phyloP scores from a whole-genome alignment of 1,284 basidiomycete species.

The Melampsora larici-populina region DNA sequence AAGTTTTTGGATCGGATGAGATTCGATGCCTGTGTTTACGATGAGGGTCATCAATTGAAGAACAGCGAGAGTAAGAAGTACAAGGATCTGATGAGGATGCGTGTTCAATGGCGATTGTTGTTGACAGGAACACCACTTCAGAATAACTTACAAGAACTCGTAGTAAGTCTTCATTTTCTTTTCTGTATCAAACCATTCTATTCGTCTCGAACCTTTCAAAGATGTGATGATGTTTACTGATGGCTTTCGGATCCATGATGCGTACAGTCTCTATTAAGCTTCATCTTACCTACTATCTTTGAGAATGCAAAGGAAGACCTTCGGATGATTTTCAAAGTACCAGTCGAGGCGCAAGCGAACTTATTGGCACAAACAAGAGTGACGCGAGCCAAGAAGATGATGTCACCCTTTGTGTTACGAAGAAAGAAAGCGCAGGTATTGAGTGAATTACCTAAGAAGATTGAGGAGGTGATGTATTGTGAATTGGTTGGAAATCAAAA shows the following conservation, averaged over 20 bases:
- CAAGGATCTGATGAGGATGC: constrained; percentile 77
- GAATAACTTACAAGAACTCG: constrained; percentile 80
- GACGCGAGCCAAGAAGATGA: constrained; percentile 94
- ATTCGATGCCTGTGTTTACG: constrained; percentile 88
- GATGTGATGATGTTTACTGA: not conserved
- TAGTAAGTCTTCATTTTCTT: constrained; percentile 62
- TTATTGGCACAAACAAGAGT: constrained; percentile 85
- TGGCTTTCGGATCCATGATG: not conserved
- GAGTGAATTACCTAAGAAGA: constrained; percentile 85
- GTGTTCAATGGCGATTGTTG: constrained; percentile 82
- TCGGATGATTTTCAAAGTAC: constrained; percentile 94
- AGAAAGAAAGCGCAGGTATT: constrained; percentile 92
- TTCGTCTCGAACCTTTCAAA: constrained; percentile 38
- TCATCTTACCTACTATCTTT: constrained; percentile 91
- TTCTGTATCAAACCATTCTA: constrained; percentile 7
- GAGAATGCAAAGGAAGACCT: constrained; percentile 68
- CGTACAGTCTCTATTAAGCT: constrained; percentile 86
- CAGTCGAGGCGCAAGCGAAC: constrained; percentile 77
- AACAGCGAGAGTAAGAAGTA: constrained; percentile 96
- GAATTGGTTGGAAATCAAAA: constrained; percentile 81
- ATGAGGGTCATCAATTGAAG: constrained; percentile 94
- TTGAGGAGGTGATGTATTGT: constrained; percentile 88
- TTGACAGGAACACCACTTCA: constrained; percentile 93
- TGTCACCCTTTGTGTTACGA: constrained; percentile 95
- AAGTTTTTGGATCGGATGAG: constrained; percentile 79